A percentile compares a stretch with the other conserved stretches of the same genome.
Conservation (phyloP, 345 rosid genomes). For the Physaria fendleri region DNA sequence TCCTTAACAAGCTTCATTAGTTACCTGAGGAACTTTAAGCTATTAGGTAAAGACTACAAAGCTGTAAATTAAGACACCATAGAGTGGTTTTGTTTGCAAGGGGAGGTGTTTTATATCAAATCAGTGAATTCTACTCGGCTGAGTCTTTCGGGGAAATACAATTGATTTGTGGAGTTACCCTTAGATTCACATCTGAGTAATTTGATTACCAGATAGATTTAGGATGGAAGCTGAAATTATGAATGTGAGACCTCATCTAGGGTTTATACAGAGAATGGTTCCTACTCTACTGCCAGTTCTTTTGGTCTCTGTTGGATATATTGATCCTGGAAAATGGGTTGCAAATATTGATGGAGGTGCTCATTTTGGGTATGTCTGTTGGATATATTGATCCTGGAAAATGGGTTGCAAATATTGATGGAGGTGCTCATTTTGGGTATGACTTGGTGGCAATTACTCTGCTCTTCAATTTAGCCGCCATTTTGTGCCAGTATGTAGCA, state of each 20-base stretch:
- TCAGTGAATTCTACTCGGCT: constrained; percentile 29
- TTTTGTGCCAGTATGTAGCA: constrained; percentile 82
- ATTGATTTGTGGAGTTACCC: constrained; percentile 16
- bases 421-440: constrained; percentile 83
- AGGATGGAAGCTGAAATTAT: constrained; percentile 65
- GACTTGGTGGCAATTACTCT: constrained; percentile 62
- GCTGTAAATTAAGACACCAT: constrained; percentile 6
- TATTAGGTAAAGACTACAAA: constrained; percentile 15
- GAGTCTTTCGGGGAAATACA: constrained; percentile 17
- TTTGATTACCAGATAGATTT: constrained; percentile 11
- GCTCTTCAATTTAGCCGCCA: constrained; percentile 69
- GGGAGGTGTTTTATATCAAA: constrained; percentile 14
- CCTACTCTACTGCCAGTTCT: constrained; percentile 66
- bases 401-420: constrained; percentile 89
- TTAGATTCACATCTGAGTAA: not conserved
- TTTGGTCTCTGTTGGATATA: constrained; percentile 72
- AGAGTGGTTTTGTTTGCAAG: constrained; percentile 1
- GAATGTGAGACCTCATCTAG: constrained; percentile 33
- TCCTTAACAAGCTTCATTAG: constrained; percentile 9
- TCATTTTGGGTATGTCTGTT: constrained; percentile 71
- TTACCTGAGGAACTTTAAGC: constrained; percentile 7
- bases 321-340: constrained; percentile 97
- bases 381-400: constrained; percentile 95
- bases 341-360: constrained; percentile 90
- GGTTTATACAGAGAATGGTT: constrained; percentile 45